Percentiles rank a stretch among this genome's conserved stretches.
Evolutionary conservation across 2,329 filamentous ascomycete species (phyloP).

Genomic region (Fonsecaea nubica): DNA sequence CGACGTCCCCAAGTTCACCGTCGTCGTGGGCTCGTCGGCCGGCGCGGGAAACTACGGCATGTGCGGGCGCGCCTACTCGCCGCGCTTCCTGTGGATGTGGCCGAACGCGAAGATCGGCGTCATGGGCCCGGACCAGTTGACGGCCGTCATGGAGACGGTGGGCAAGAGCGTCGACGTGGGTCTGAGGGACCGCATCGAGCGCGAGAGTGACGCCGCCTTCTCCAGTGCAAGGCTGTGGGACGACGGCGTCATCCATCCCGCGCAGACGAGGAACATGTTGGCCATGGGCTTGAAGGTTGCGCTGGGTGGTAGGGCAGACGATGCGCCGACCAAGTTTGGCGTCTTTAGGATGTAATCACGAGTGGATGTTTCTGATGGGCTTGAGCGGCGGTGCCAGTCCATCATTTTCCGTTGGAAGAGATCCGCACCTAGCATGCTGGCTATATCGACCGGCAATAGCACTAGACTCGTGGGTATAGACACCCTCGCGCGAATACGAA

Average conservation of each 20-base stretch:
- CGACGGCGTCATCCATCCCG: conserved; percentile 79
- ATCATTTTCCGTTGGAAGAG: background rate
- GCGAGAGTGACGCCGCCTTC: conserved; percentile 86
- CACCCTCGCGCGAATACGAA: background rate
- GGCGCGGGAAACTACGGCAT: conserved; percentile 98
- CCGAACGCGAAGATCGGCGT: conserved; percentile 95
- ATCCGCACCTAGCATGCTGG: background rate
- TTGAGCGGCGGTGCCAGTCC: background rate
- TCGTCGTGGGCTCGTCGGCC: conserved; percentile 91
- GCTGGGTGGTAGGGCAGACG: conserved; percentile 69
- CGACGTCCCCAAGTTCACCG: conserved; percentile 94
- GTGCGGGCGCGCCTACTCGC: conserved; percentile 92
- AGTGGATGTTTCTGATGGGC: background rate
- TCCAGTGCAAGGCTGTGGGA: conserved; percentile 92
- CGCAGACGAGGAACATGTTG: conserved; percentile 75
- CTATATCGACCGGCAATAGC: background rate
- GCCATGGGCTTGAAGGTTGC: conserved; percentile 75
- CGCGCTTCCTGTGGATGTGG: conserved; percentile 94
- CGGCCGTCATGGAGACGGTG: conserved; percentile 92
- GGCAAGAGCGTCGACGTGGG: conserved; percentile 81
- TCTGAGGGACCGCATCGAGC: conserved; percentile 82
- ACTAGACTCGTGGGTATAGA: background rate
- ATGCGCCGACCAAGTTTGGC: conserved; percentile 71
- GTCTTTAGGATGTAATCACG: conserved; percentile 77
- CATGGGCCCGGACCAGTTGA: conserved; percentile 93